phyloP scores from a whole-genome alignment of 2,329 filamentous ascomycete species.

The Fusarium anguioides region DNA sequence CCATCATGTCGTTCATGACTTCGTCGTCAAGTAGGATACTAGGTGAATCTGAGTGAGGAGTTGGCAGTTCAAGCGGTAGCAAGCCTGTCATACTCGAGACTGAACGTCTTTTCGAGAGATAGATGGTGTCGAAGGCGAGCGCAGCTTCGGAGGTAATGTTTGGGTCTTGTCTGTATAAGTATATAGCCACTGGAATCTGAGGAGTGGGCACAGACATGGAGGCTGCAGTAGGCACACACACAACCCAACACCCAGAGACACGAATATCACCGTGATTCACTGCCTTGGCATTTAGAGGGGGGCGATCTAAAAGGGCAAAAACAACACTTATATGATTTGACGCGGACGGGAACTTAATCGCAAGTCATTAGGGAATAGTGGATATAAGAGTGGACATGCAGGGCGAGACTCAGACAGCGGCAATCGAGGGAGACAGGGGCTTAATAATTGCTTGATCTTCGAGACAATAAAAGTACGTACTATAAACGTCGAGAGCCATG shows the following conservation, averaged over 20 bases:
- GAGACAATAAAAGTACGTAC: conserved; percentile 5
- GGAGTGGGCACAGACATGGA: conserved; percentile 32
- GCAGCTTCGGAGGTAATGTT: conserved; percentile 5
- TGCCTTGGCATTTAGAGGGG: conserved; percentile 2
- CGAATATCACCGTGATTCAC: conserved; percentile 17
- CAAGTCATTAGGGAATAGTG: conserved; percentile 26
- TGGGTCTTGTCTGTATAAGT: conserved; percentile 42
- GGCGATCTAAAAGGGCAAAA: conserved; percentile 20
- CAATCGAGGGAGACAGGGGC: conserved; percentile 32
- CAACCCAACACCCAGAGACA: conserved; percentile 27
- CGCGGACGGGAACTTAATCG: conserved; percentile 36
- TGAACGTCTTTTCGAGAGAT: conserved; percentile 47
- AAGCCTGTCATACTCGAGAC: conserved; percentile 55
- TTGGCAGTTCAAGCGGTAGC: conserved; percentile 52
- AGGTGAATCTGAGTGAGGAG: conserved; percentile 41
- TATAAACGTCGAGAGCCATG: conserved; percentile 15
- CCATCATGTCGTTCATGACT: conserved; percentile 46
- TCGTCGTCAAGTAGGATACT: conserved; percentile 40
- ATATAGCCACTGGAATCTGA: conserved; percentile 40
- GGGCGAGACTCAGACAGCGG: conserved; percentile 31
- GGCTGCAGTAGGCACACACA: conserved; percentile 6
- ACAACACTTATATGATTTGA: conserved; percentile 33
- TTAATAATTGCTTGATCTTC: conserved; percentile 29
- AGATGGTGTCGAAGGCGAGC: conserved; percentile 29
- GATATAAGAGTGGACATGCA: conserved; percentile 28